A percentile compares a stretch with the other conserved stretches of the same genome.
phyloP scores from a whole-genome alignment of 495 filamentous ascomycete species.

The Pseudoneurospora amorphoporcata region DNA sequence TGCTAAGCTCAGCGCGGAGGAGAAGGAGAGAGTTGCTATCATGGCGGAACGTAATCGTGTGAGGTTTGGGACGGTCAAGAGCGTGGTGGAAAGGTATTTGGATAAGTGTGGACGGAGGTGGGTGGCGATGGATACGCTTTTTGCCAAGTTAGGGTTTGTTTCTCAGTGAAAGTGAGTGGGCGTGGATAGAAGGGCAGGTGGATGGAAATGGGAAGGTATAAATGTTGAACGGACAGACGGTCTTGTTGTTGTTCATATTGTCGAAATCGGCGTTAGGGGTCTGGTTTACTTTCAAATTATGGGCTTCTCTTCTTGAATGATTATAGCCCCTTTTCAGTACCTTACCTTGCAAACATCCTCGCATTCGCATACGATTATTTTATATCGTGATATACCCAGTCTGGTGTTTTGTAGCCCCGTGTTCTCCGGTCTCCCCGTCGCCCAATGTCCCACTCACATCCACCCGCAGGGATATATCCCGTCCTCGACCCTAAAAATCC shows the following conservation, averaged over 20 bases:
- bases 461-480: neutral
- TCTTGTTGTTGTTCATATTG: neutral
- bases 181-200: neutral
- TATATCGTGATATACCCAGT: neutral
- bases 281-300: neutral
- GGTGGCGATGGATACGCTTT: constrained; percentile 93
- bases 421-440: no score
- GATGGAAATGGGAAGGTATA: neutral
- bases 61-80: constrained; percentile 64
- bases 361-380: neutral
- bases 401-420: neutral
- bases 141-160: constrained; percentile 46
- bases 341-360: neutral
- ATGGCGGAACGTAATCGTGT: constrained; percentile 71
- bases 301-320: neutral
- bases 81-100: constrained; percentile 76
- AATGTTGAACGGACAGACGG: neutral
- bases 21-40: constrained; percentile 47
- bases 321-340: neutral
- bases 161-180: constrained; percentile 8
- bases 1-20: constrained; percentile 25
- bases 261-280: neutral
- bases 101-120: constrained; percentile 90
- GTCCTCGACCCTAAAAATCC: neutral
- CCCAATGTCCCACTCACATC: neutral